Conservation (phyloP, 177 flowering plant species). For the Tripterygium wilfordii region DNA sequence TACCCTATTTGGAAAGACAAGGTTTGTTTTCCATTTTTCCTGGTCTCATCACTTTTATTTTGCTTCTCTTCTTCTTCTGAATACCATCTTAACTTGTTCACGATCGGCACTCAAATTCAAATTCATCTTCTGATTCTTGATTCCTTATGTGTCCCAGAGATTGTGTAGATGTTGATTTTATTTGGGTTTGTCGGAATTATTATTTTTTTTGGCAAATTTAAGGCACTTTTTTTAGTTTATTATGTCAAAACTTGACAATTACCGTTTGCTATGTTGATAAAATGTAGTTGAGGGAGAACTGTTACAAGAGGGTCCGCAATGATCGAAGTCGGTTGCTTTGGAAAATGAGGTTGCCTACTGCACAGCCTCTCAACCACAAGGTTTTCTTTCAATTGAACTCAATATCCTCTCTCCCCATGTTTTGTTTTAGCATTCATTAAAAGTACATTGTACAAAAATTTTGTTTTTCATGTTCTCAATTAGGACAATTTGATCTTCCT, state of each 20-base stretch:
- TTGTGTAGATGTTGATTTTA: not conserved
- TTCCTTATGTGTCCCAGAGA: too few relatives aligned
- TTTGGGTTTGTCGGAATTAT: not conserved
- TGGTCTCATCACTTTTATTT: not conserved
- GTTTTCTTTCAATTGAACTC: too few relatives aligned
- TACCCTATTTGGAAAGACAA: conserved; percentile 31
- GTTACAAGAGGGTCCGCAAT: conserved; percentile 61
- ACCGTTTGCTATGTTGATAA: not conserved
- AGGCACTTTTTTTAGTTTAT: not conserved
- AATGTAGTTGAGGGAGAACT: conserved; percentile 77
- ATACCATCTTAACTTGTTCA: not conserved
- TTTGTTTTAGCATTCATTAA: too few relatives aligned
- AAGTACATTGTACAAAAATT: too few relatives aligned
- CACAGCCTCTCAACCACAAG: conserved; percentile 26
- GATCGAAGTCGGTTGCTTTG: conserved; percentile 64
- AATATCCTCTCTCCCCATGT: not conserved
- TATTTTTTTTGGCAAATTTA: not conserved
- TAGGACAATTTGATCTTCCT: too few relatives aligned
- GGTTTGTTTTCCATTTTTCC: conserved; percentile 11
- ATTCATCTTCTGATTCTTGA: too few relatives aligned
- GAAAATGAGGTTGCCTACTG: conserved; percentile 46
- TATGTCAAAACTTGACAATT: too few relatives aligned
- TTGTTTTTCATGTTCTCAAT: too few relatives aligned
- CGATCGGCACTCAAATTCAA: too few relatives aligned
- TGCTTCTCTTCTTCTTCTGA: not conserved